Conservation (phyloP, 2,329 filamentous ascomycete species). For the Fonsecaea pedrosoi region DNA sequence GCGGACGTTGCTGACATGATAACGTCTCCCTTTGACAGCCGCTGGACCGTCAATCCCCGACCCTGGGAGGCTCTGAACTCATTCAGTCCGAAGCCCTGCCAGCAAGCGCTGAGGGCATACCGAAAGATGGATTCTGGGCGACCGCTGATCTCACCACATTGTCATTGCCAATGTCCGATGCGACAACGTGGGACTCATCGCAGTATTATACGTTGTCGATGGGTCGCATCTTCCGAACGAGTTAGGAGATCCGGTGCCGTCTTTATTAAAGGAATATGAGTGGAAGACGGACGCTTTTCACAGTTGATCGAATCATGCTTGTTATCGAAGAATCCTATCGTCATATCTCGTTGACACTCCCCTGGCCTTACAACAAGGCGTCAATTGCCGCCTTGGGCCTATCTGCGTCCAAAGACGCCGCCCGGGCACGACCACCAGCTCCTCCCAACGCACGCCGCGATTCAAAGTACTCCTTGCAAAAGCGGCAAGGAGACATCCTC, state of each 20-base stretch:
- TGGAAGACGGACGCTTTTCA: background rate
- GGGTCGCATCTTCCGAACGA: background rate
- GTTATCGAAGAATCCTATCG: background rate
- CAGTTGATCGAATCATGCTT: background rate
- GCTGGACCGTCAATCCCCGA: background rate
- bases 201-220: background rate
- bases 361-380: background rate
- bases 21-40: background rate
- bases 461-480: slow-evolving; percentile 28
- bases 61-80: background rate
- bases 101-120: background rate
- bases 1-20: background rate
- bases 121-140: background rate
- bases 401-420: slow-evolving; percentile 22
- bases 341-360: background rate
- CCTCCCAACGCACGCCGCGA: background rate
- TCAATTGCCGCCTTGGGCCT: slow-evolving; percentile 8
- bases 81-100: background rate
- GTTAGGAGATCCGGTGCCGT: background rate
- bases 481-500: slow-evolving; percentile 32
- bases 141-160: background rate
- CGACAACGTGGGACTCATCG: background rate
- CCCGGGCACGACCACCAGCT: slow-evolving; percentile 13
- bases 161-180: background rate
- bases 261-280: background rate